A percentile compares a stretch with the other conserved stretches of the same genome.
These are phyloP conservation scores for Epithele typhae DNA, from an alignment of 768 basidiomycete species.

Conservation along the genomic window DNA sequence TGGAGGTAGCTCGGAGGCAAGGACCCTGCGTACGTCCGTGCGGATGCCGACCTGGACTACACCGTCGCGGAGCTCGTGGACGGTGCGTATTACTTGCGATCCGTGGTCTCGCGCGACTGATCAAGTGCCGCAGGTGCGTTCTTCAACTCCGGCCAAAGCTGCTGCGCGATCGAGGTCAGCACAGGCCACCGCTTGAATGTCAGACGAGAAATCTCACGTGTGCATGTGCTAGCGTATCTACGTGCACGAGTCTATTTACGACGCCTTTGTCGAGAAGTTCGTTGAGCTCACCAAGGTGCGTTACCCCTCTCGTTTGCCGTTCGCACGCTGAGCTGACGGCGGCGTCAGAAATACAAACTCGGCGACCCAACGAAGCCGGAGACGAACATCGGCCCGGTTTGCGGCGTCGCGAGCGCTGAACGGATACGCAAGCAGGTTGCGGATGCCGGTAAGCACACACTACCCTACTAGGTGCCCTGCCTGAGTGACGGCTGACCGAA, in stretches of 20 bases:
- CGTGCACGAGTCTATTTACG: constrained; percentile 82
- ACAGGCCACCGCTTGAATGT: no score
- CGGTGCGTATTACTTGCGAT: constrained; percentile 43
- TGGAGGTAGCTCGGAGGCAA: constrained; percentile 93
- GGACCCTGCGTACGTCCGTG: constrained; percentile 92
- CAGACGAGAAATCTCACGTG: no score
- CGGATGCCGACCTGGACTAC: constrained; percentile 81
- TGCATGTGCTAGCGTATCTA: constrained; percentile 68
- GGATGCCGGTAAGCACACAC: constrained; percentile 68
- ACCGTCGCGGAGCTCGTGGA: constrained; percentile 87
- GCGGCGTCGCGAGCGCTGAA: constrained; percentile 81
- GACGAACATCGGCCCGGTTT: constrained; percentile 89
- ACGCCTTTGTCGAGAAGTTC: constrained; percentile 70
- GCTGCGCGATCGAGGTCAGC: constrained; percentile 84
- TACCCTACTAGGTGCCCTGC: background rate
- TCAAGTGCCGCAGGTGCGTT: constrained; percentile 52
- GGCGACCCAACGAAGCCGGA: constrained; percentile 76
- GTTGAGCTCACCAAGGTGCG: constrained; percentile 66
- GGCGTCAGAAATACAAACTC: constrained; percentile 65
- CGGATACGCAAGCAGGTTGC: constrained; percentile 82
- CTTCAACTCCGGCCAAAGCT: constrained; percentile 98
- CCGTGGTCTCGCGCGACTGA: background rate
- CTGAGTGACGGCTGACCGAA: background rate
- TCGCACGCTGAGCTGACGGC: no score
- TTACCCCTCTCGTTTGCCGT: no score